Base-by-base conservation (phyloP, 2,329 filamentous ascomycete genomes). In the Ciborinia camelliae region DNA sequence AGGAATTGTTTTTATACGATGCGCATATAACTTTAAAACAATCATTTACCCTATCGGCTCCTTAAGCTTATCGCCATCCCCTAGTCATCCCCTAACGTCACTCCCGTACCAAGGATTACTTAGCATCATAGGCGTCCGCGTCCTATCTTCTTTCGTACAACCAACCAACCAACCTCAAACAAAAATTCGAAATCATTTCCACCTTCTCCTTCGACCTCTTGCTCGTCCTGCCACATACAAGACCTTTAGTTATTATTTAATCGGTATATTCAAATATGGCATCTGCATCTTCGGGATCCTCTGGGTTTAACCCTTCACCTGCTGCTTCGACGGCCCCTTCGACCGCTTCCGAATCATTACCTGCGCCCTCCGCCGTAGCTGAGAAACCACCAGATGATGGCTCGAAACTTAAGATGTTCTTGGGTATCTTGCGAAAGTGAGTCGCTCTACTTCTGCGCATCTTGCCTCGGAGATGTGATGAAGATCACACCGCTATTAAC, bases 371-470 rank as follows among this genome's bases (percentile, higher is more conserved):
- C 35, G 65, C 73, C 4, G 72, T 71, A 41, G 60, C 76, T 39
- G 85, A 87, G 74, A 86, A 87, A 77, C 77, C 80, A 20, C 82
- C 83, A 70, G 92, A 91, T 79, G 93, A 98, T 66, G 87, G 86
- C 70, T 94, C 90, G 70, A 97, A 97, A 82, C 81, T 98, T 74
- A 90, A 87, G 79, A 96, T 91, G 1, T 96, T 98, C 74, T 78
- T 97, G 67, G 86, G 88, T 62, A 96, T 97, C 71, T 79, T 98
- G 74, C 89, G 89, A 79, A 96, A 90, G 92, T 96, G 83, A 80
- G 87, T 77, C 20, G 8, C 14, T 30, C 23, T 52, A 26, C 2
- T 35, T 55, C 18, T 43, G 28, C 37, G 15, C 48, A 28, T 47
- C 30, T 26, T 14, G 26, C 12, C 20, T 30, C 15, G 39, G 23